Evolutionary conservation across 257 asterid genomes (phyloP), one percentile per base, ranked within the genome.

Genomic region (Nicotiana tabacum): DNA sequence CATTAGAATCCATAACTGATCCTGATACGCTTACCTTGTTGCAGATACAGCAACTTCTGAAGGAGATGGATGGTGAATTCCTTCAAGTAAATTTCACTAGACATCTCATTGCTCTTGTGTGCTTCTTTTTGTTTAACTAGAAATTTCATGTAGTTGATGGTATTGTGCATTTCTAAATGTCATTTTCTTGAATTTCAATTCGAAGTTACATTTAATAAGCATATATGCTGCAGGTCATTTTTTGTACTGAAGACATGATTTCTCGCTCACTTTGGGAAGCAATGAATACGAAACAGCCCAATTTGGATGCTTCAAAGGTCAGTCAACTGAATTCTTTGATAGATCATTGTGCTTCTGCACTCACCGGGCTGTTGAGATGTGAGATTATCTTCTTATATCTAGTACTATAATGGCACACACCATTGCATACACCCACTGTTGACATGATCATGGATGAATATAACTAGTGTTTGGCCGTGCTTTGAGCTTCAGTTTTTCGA

Each of bases 51-150:
- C 91, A 83, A 72, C 86, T 96, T 82, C 88, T 96, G 83, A 92
- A 92, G 86, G 97, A 91, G 85, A 69, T 96, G 85, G 98, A 91
- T 82, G 99, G 98, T 62, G 99, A 96, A 87, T 96, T 94, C 89
- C 87, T 96, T 1, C 88, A 92, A 94, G 99, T 95, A 82, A 80
- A 74, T 1, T 74, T 74, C 24, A 74, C 43, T 74, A 3, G 43
- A 46, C 39, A 13, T 27, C 70, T 78, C 55, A 16, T 37, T 48
- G 35, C 68, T 82, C 37, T 18, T 48, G 12, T 30, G 55, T 77
- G 5, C 13, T 62, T 9, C 66, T 29, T 51, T 16, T n/a, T 56
- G 78, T 77, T 82, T 9, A 5, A 64, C 77, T 17, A 66, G 56
- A 18, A 30, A 35, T 15, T n/a, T 74, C 15, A 1, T 74, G 2